Base-by-base conservation (phyloP, 1,284 basidiomycete species). In the Rhizoctonia solani region DNA sequence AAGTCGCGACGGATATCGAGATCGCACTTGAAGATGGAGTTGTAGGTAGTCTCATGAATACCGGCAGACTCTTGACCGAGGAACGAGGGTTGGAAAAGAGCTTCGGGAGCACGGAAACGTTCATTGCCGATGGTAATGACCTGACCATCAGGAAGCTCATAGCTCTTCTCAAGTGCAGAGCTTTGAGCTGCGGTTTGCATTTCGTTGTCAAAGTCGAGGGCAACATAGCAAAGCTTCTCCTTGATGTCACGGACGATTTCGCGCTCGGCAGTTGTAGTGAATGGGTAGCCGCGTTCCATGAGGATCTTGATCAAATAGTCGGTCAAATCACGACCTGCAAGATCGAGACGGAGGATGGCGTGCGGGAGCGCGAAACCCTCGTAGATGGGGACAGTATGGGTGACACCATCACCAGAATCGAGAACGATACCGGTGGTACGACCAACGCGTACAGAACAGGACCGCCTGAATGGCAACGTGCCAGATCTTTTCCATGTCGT, bases 21-120 rank as follows among this genome's bases (percentile, higher is more conserved):
- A 77, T 87, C 85, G 77, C 85, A 87, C 82, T 86, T 86, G 82
- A 85, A 84, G 82, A 87, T 86, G 72, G 85, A 85, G 80, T 86
- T 85, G 82, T 85, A 86, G 58, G 84, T 85, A 54, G 84, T 85
- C 79, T 86, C 84, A 80, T 86, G 84, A 75, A 87, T 85, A 81
- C 85, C 85, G 68, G 81, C 78, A 66, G 83, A 80, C 75, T 87
- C 85, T 54, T 85, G 80, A 73, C 85, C 85, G 54, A 86, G 77
- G 79, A 87, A 81, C 55, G 82, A 81, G 70, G 85, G 85, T 79
- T 86, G 84, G 84, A 86, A 87, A 74, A 87, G 80, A 42, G 83
- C 84, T 76, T 87, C 85, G 72, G 85, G 84, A 71, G 81, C 81
- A 73, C 84, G 83, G 85, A 87, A 86, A 74, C 85, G 81, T 79